Evolutionary conservation across 768 basidiomycete species (phyloP), one percentile per base, ranked within the genome.

Genomic region (Cytidiella melzeri): DNA sequence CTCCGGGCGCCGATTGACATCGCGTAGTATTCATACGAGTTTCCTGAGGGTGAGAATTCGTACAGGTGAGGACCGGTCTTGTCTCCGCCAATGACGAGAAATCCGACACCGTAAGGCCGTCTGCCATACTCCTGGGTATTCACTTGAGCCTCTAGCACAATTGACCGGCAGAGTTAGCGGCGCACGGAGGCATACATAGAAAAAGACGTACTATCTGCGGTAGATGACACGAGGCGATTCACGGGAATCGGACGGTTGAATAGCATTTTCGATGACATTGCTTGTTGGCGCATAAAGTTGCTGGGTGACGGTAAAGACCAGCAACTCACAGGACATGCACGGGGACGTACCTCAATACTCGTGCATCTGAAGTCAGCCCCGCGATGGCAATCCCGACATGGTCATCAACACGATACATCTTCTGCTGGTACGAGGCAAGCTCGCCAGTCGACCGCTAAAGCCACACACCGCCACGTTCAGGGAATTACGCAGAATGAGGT

Each of bases 351-450:
- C 92, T 95, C 59, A 99, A 69, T 1, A 98, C 96, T 65, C 96
- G 87, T 39, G 96, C 96, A 73, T 99, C 96, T 41, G 90, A 93
- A 7, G 96, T 99, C 54, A 99, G 73, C n/a, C 96, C 96, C 44
- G 96, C 96, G 65, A 99, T 98, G 43, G 94, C 95, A 61, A 99
- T 92, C n/a, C 96, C 96, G 58, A 96, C 84, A 71, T 99, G 96
- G 68, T 98, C 93, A 64, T 99, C 96, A 83, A 99, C 95, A 62
- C 93, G 80, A 69, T 95, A 96, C 86, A 98, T 89, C 79, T 99
- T 98, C 73, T 98, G 94, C 66, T 99, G 96, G 76, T 98, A 98
- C n/a, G 91, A 92, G 13, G 96, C 94, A 45, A 99, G 79, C 67
- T 98, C 95, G 52, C 96, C 96, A 12, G 92, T 94, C 24, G 96